Base-by-base conservation (phyloP, 2,329 filamentous ascomycete genomes). In the Cladosporium velox region DNA sequence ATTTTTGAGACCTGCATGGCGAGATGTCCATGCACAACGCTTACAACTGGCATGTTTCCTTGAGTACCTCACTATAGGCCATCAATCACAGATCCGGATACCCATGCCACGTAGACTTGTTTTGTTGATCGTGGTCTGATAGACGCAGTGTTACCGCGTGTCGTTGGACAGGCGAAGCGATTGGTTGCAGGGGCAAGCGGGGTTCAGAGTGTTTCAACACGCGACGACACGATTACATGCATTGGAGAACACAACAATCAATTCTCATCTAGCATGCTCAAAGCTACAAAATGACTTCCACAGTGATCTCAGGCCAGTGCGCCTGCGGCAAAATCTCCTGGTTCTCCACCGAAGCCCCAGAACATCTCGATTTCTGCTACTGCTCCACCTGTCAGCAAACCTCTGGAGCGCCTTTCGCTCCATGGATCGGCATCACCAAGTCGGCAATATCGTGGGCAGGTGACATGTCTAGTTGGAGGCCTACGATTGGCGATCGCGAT, bases 371-470 rank as follows among this genome's bases (percentile, higher is more conserved):
- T 24, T 69, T 66, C 67, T 72, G 70, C 70, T 70, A 70, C 64
- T 71, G 70, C 64, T 58, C 57, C 18, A 70, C 65, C 47, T 72
- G 70, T 62, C 70, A 72, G 63, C 67, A 63, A 34, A 66, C 67
- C 44, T 70, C 69, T 15, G 70, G 70, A 14, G 68, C 67, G 10
- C 69, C 70, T 0, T 69, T 72, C 55, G 61, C 68, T 18, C 61
- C 68, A 21, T 72, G 68, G 68, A 65, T 68, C 21, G 68, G 66
- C 18, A 59, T 69, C n/a, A 24, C 69, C 11, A 67, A 59, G 34
- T 62, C 55, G n/a, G 58, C 64, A 18, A 6, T 71, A 6, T 49
- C 30, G 4, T 72, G 67, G 64, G 18, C 32, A 12, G 59, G 59
- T 14, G 47, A 35, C 15, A 44, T 68, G 18, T 57, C 49, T 1